Evolutionary conservation across 192 early-diverging fungal species (phyloP).

Genomic region (Coemansia umbellata): DNA sequence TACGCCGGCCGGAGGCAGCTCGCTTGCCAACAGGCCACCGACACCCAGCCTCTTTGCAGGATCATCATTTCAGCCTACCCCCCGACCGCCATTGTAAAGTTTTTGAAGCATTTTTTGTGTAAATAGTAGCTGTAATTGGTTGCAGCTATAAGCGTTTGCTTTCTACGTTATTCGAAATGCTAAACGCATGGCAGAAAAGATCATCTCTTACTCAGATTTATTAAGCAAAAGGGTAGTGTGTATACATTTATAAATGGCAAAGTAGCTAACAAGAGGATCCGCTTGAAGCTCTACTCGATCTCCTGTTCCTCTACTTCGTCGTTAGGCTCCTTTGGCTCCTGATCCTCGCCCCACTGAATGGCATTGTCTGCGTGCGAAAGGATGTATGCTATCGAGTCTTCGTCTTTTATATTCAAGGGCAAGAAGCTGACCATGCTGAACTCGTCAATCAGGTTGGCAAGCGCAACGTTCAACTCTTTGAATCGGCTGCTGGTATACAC

Average conservation of each 20-base stretch:
- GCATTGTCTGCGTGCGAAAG: constrained; percentile 91
- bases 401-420: constrained; percentile 90
- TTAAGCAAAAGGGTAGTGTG: too few species aligned
- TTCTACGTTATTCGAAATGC: background rate
- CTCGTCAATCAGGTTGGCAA: constrained; percentile 91
- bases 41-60: constrained; percentile 10
- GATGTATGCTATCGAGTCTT: constrained; percentile 85
- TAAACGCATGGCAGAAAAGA: too few species aligned
- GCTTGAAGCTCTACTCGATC: constrained; percentile 13
- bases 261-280: background rate
- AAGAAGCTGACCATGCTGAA: constrained; percentile 97
- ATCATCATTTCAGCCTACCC: constrained; percentile 10
- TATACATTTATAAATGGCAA: too few species aligned
- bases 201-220: too few species aligned
- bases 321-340: constrained; percentile 84
- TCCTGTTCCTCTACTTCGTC: constrained; percentile 19
- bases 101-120: too few species aligned
- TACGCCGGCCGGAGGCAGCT: background rate
- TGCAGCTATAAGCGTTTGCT: background rate
- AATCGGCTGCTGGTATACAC: constrained; percentile 67
- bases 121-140: too few species aligned
- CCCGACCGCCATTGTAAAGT: constrained; percentile 17
- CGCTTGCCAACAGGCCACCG: constrained; percentile 13
- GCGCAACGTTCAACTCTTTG: constrained; percentile 80
- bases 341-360: constrained; percentile 96